These are phyloP conservation scores for Hypoxylon sp. DNA, from an alignment of 2,329 filamentous ascomycete genomes.

Conservation along the genomic window DNA sequence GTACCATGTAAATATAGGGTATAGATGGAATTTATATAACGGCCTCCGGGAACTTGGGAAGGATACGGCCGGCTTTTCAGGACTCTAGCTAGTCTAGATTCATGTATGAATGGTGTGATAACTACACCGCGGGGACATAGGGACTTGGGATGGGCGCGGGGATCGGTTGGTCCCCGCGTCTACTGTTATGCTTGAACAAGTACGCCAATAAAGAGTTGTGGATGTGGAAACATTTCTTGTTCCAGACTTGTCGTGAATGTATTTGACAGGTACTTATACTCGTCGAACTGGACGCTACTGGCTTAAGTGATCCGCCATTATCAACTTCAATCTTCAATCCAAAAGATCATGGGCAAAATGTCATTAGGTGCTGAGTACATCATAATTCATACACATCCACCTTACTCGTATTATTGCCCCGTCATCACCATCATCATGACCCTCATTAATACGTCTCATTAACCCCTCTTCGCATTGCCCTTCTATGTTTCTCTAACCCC, in stretches of 20 bases:
- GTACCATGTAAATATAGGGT: constrained; percentile 35
- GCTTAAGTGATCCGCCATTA: no score
- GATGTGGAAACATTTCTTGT: constrained; percentile 29
- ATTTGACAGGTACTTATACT: no score
- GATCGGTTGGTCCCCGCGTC: constrained; percentile 23
- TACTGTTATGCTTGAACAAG: constrained; percentile 25
- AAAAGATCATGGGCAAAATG: no score
- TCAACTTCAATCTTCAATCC: not conserved
- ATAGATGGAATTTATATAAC: constrained; percentile 29
- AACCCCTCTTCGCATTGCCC: not conserved
- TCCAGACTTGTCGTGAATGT: not conserved
- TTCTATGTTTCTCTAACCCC: not conserved
- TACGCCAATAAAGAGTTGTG: constrained; percentile 42
- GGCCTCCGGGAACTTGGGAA: constrained; percentile 16
- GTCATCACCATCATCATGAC: not conserved
- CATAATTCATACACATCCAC: not conserved
- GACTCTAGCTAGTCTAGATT: constrained; percentile 45
- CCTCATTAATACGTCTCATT: not conserved
- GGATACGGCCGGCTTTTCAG: constrained; percentile 3
- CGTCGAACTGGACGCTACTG: no score
- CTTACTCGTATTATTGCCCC: not conserved
- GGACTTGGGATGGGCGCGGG: constrained; percentile 12
- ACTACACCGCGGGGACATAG: not conserved
- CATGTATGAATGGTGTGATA: constrained; percentile 34
- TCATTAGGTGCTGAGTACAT: not conserved